Percentiles rank a stretch among this genome's conserved stretches.
These are phyloP conservation scores for Penicillium hesseltinei DNA, from an alignment of 2,329 filamentous ascomycete species.

Conservation along the genomic window DNA sequence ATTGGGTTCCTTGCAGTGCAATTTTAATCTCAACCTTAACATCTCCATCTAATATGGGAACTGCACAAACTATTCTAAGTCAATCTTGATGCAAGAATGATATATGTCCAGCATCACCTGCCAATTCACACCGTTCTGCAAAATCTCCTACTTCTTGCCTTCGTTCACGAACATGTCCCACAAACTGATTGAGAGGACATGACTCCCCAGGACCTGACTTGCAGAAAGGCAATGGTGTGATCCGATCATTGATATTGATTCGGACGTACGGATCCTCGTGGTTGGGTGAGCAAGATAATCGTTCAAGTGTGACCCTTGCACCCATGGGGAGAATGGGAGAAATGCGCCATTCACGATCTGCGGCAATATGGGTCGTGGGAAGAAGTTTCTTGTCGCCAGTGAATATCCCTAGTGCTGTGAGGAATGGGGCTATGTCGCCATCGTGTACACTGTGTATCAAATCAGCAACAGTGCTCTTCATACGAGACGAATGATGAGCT, in stretches of 20 bases:
- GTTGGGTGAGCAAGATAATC: slow-evolving; percentile 45
- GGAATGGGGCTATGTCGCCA: slow-evolving; percentile 57
- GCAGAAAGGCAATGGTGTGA: slow-evolving; percentile 51
- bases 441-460: slow-evolving; percentile 50
- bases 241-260: slow-evolving; percentile 58
- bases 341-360: slow-evolving; percentile 53
- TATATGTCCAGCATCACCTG: slow-evolving; percentile 43
- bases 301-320: slow-evolving; percentile 55
- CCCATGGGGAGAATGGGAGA: slow-evolving; percentile 59
- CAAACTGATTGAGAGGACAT: slow-evolving; percentile 49
- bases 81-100: slow-evolving; percentile 51
- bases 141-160: slow-evolving; percentile 50
- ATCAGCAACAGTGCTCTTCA: background rate
- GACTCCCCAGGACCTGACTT: slow-evolving; percentile 47
- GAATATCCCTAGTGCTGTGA: slow-evolving; percentile 54
- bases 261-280: slow-evolving; percentile 45
- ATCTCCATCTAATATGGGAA: background rate
- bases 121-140: slow-evolving; percentile 48
- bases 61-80: background rate
- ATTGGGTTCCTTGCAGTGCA: background rate
- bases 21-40: background rate
- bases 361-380: slow-evolving; percentile 46
- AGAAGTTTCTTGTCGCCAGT: slow-evolving; percentile 41
- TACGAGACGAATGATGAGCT: background rate
- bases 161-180: slow-evolving; percentile 39